Percentiles rank a stretch among this genome's conserved stretches.
phyloP scores from a whole-genome alignment of 2,329 filamentous ascomycete genomes.

The Dendryphion nanum region DNA sequence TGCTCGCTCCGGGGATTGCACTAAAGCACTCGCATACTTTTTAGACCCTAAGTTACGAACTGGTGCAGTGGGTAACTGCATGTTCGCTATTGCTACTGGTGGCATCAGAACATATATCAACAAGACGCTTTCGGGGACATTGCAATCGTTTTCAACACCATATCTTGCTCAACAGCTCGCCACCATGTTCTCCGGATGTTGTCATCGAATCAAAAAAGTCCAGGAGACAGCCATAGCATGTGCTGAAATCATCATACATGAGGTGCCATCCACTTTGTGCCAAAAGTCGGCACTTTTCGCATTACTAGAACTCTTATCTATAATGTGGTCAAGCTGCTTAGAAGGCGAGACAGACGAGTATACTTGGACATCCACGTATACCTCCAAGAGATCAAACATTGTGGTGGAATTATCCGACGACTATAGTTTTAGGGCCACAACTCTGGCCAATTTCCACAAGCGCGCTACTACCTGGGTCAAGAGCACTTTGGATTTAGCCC shows the following conservation, averaged over 20 bases:
- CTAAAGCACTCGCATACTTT: slow-evolving; percentile 86
- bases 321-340: slow-evolving; percentile 94
- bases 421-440: slow-evolving; percentile 76
- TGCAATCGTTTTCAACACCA: slow-evolving; percentile 81
- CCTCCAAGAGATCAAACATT: slow-evolving; percentile 73
- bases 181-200: slow-evolving; percentile 81
- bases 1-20: slow-evolving; percentile 84
- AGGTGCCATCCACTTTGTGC: slow-evolving; percentile 86
- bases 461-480: slow-evolving; percentile 80
- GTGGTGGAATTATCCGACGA: slow-evolving; percentile 91
- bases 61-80: slow-evolving; percentile 61
- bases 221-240: slow-evolving; percentile 82
- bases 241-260: slow-evolving; percentile 79
- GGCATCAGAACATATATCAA: slow-evolving; percentile 77
- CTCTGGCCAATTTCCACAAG: slow-evolving; percentile 73
- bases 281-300: slow-evolving; percentile 89
- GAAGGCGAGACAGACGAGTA: slow-evolving; percentile 95
- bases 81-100: slow-evolving; percentile 62
- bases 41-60: slow-evolving; percentile 78
- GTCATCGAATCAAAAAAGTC: slow-evolving; percentile 87
- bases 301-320: slow-evolving; percentile 81
- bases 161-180: slow-evolving; percentile 88
- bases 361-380: slow-evolving; percentile 78
- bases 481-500: slow-evolving; percentile 76
- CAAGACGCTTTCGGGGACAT: slow-evolving; percentile 68